Evolutionary conservation across 345 rosid species (phyloP), one percentile per base, ranked within the genome.

Genomic region (Euphorbia peplus): DNA sequence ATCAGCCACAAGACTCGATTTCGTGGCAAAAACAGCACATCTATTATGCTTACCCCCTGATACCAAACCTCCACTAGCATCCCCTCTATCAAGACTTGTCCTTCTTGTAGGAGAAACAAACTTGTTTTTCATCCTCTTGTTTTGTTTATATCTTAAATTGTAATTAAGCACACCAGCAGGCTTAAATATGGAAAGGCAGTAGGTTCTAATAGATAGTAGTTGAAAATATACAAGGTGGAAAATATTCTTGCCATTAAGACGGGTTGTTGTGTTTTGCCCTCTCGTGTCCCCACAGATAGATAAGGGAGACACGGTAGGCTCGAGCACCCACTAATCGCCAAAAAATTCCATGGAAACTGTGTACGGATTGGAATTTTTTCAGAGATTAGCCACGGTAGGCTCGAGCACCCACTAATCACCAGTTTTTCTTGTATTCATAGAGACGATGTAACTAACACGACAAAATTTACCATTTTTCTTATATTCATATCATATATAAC

Each of bases 21-120:
- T 69, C 5, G 67, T 70, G 2, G 83, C 78, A 60, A 64, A 64
- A 57, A 79, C 53, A 41, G 75, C 70, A 73, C 86, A 83, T n/a
- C 47, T 79, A 52, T 68, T 79, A 21, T 72, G 78, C 69, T 66
- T 74, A 29, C 55, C 56, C 11, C 63, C 63, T 71, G 75, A 53
- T n/a, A 72, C 62, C 0, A 51, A 72, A 66, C 52, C 62, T 48
- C 62, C 35, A 15, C 42, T 19, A 16, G 62, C 64, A 66, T 65
- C 63, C 37, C 56, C 70, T 58, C 62, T 47, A 15, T 63, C 72
- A 9, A 46, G 19, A 26, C 63, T 62, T 63, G 15, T 60, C 50
- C 63, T 78, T 67, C 66, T 68, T 42, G 32, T 48, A 14, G 59
- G 2, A 7, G 19, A 22, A 26, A 69, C 6, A 68, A 60, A 63